Evolutionary conservation across 2,329 filamentous ascomycete species (phyloP), one percentile per base, ranked within the genome.

Genomic region (Aspergillus oerlinghausenensis): DNA sequence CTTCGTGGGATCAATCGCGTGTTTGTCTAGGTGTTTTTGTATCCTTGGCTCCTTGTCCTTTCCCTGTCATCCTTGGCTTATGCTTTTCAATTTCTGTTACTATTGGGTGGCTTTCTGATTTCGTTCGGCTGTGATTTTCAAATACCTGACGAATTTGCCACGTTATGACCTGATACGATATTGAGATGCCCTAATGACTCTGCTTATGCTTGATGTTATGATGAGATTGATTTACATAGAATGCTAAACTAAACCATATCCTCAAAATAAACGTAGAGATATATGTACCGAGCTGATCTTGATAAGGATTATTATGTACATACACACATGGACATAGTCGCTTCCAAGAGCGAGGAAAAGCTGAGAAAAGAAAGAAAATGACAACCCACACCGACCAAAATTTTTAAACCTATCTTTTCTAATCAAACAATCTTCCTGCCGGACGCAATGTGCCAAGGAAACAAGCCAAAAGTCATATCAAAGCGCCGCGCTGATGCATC

Each of bases 1-100:
- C 56, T 79, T 10, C 63, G 64, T 32, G 69, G 69, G 6, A 65
- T 74, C 28, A 63, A 58, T 35, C 58, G 58, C 35, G 62, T 65
- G 19, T 62, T 70, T 50, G 60, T 61, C 35, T 70, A 58, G 43
- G 23, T 3, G 62, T 35, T 35, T 35, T 14, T 32, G 29, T 32
- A 32, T 32, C 29, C 10, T 14, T 32, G 11, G 32, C 51, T 40
- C n/a, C 21, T 48, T 48, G 4, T 58, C n/a, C 49, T 55, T n/a
- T 53, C 23, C 26, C 29, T 51, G 21, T 40, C 2, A 19, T 43
- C 10, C 1, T 26, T 32, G 32, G n/a, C 54, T 52, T n/a, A 14
- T 35, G 32, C 52, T 47, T 26, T 47, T 11, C 23, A 1, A 5
- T 42, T 47, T 5, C 19, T 25, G 28, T 17, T 11, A 11, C 38